Evolutionary conservation across 2,329 filamentous ascomycete genomes (phyloP), one percentile per base, ranked within the genome.

Genomic region (Sporothrix euskadiensis): DNA sequence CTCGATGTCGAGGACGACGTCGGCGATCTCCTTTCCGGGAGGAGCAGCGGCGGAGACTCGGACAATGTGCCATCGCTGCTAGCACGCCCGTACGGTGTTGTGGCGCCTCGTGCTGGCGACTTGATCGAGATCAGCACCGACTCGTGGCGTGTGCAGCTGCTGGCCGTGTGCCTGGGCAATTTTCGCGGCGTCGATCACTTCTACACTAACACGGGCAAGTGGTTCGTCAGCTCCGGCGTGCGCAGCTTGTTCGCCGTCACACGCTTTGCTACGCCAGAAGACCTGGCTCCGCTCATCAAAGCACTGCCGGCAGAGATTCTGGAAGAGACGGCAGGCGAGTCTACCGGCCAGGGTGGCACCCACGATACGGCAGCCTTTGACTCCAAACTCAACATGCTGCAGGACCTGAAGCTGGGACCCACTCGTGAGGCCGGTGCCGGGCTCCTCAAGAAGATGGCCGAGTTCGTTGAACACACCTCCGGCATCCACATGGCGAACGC

Each of bases 111-210:
- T 69, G 77, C 85, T 2, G 87, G 87, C 57, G 87, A 88, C 75
- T 78, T 89, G 61, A 81, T 89, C 32, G 87, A 88, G 76, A 76
- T 88, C 74, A 74, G 74, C 54, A 74, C 76, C 3, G 74, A 78
- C 39, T 74, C 76, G 56, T 78, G 61, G 75, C 76, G 85, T 35
- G 80, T 84, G 26, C 84, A 85, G 4, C 75, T 87, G 19, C 81
- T 89, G 61, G 88, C 83, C 14, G 78, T 90, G 61, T 88, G 85
- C 75, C 80, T 90, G 8, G 87, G 87, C 16, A 83, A 81, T 71
- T 83, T 86, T 75, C 83, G 85, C 54, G 83, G 83, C 22, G 81
- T 84, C 57, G 82, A 88, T 76, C 86, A 89, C 78, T 88, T 86
- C 78, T 89, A 88, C 78, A 84, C 85, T 41, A 83, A 79, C 75